phyloP scores from a whole-genome alignment of 371 early-diverging fungal species.

The Rhizopus arrhizus region DNA sequence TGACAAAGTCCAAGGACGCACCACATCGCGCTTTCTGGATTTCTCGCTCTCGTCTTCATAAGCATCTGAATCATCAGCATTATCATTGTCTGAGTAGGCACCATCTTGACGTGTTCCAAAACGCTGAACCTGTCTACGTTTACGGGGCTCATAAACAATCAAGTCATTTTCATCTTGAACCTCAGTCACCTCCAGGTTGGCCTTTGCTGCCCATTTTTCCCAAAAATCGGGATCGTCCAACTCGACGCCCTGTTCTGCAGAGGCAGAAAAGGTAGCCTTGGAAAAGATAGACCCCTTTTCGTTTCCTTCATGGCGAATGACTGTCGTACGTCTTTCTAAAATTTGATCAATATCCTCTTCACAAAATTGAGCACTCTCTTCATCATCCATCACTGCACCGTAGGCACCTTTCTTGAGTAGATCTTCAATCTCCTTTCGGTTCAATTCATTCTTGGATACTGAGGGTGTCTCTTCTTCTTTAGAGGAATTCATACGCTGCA shows the following conservation, averaged over 20 bases:
- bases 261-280: slow-evolving; percentile 91
- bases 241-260: slow-evolving; percentile 68
- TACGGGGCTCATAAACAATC: slow-evolving; percentile 71
- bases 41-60: slow-evolving; percentile 42
- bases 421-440: slow-evolving; percentile 84
- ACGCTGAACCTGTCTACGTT: slow-evolving; percentile 63
- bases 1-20: slow-evolving; percentile 70
- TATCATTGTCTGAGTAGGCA: slow-evolving; percentile 46
- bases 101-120: slow-evolving; percentile 53
- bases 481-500: slow-evolving; percentile 36
- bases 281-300: slow-evolving; percentile 86
- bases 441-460: slow-evolving; percentile 46
- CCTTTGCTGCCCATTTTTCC: slow-evolving; percentile 92
- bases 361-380: slow-evolving; percentile 81
- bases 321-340: slow-evolving; percentile 84
- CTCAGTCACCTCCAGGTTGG: slow-evolving; percentile 68
- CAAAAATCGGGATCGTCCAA: slow-evolving; percentile 97
- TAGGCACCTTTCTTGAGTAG: slow-evolving; percentile 89
- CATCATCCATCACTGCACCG: slow-evolving; percentile 85
- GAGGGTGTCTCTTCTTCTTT: slow-evolving; percentile 24
- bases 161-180: slow-evolving; percentile 55
- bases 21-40: slow-evolving; percentile 17
- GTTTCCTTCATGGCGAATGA: slow-evolving; percentile 77
- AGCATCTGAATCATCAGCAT: slow-evolving; percentile 53
- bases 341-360: slow-evolving; percentile 97